phyloP scores from a whole-genome alignment of 257 asterid genomes.

The Asclepias syriaca region DNA sequence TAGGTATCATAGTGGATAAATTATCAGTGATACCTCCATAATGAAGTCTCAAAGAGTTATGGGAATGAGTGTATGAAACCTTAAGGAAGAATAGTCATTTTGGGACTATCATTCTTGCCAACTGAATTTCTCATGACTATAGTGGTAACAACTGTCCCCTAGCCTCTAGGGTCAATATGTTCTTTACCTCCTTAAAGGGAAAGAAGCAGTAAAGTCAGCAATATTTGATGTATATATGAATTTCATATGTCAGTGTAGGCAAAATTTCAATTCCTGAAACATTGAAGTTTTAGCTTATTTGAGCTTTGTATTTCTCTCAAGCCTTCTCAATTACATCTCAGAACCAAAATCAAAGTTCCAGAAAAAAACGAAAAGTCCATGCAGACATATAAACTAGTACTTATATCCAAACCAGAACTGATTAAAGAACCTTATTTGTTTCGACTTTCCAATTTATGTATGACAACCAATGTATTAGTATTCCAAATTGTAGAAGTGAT shows the following conservation, averaged over 20 bases:
- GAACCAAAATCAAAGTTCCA: background rate
- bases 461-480: too few species aligned
- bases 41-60: background rate
- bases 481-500: too few species aligned
- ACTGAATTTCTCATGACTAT: background rate
- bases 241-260: conserved; percentile 12
- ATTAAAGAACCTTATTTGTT: background rate
- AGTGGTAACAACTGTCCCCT: background rate
- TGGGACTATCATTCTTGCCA: background rate
- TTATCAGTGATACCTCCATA: background rate
- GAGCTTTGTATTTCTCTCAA: conserved; percentile 7
- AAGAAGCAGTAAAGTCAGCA: background rate
- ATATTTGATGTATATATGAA: background rate
- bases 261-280: conserved; percentile 29
- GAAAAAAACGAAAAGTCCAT: background rate
- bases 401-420: background rate
- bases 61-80: background rate
- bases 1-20: background rate
- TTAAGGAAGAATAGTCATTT: background rate
- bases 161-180: too few species aligned
- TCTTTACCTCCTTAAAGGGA: background rate
- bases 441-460: too few species aligned
- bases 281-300: conserved; percentile 14
- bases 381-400: background rate
- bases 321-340: conserved; percentile 17